Percentiles rank a stretch among this genome's conserved stretches.
phyloP scores from a whole-genome alignment of 163 green algal genomes.

The Trebouxiophyceae sp. region DNA sequence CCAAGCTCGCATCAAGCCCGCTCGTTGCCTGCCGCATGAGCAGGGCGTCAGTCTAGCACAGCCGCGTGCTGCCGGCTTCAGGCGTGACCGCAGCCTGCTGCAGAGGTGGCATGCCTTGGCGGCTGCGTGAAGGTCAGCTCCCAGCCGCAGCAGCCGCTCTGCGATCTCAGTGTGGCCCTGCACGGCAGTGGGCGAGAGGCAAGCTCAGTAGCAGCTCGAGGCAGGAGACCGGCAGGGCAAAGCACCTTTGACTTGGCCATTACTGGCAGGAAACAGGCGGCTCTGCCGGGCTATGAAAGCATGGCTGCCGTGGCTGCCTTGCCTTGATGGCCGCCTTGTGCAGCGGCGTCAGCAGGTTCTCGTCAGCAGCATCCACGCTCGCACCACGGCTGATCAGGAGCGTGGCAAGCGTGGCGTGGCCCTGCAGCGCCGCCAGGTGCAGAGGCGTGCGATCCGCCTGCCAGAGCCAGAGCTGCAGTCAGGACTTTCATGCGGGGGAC shows the following conservation, averaged over 20 bases:
- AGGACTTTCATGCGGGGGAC: no score
- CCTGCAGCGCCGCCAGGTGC: conserved; percentile 21
- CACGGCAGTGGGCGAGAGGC: not conserved
- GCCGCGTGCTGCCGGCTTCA: no score
- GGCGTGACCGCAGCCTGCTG: no score
- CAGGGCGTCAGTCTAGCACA: no score
- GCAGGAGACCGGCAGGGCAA: not conserved
- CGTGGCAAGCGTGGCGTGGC: not conserved
- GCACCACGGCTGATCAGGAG: conserved; percentile 5
- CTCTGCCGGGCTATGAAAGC: no score
- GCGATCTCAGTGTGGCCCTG: conserved; percentile 12
- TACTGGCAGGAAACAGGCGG: not conserved
- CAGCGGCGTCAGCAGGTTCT: conserved; percentile 15
- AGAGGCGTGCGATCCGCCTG: conserved; percentile 12
- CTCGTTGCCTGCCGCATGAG: no score
- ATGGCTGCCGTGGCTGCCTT: no score
- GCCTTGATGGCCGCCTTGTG: conserved; percentile 17
- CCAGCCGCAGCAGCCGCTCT: conserved; percentile 7
- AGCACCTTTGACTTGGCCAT: not conserved
- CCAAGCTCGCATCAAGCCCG: not conserved
- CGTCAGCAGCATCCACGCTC: conserved; percentile 5
- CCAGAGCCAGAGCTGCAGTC: not conserved
- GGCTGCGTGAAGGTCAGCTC: conserved; percentile 7
- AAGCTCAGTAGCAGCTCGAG: not conserved
- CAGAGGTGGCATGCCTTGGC: not conserved